Evolutionary conservation across 805 yeast species (phyloP), one percentile per base, ranked within the genome.

Genomic region (Saccharomyces eubayanus): DNA sequence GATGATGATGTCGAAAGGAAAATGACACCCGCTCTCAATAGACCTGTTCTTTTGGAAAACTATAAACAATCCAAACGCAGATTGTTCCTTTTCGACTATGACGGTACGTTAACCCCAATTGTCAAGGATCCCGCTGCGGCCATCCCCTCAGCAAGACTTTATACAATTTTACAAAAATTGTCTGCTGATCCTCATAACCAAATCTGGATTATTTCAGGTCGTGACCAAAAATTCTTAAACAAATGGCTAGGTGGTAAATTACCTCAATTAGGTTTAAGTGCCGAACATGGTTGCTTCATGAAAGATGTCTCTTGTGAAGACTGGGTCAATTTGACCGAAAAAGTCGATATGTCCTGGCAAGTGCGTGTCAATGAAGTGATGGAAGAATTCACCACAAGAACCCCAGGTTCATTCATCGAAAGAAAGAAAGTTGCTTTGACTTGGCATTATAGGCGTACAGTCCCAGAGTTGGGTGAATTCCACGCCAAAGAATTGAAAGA

Each of bases 91-190:
- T 91, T 94, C 72, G 99, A 94, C 72, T 94, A 94, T 68, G 99
- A 94, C 68, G 99, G 99, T 29, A 94, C 99, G 1, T 76, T 94
- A 60, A 89, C 99, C 0, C 98, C 98, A 12, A 94, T 94, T 65
- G 99, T 94, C 3, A 80, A 83, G 43, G 98, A 94, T 62, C 99
- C 99, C 1, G 89, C 92, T n/a, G 97, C 98, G 0, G 99, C 99
- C 0, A 87, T 94, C 46, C 99, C 99, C 2, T 83, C 96, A 0
- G 83, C 84, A 2, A 77, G 85, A 59, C 74, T 94, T 47, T 76
- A 81, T 52, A 70, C 75, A 8, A 80, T 86, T 11, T 70, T 94
- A 55, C 75, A 78, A 28, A 73, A 75, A 30, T 75, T 94, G 51
- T 76, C 85, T 2, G 74, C 76, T 12, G 98, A 92, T 67, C 89